Percentiles rank a stretch among this genome's conserved stretches.
phyloP scores from a whole-genome alignment of 768 basidiomycete genomes.

The Solioccasus polychromus region DNA sequence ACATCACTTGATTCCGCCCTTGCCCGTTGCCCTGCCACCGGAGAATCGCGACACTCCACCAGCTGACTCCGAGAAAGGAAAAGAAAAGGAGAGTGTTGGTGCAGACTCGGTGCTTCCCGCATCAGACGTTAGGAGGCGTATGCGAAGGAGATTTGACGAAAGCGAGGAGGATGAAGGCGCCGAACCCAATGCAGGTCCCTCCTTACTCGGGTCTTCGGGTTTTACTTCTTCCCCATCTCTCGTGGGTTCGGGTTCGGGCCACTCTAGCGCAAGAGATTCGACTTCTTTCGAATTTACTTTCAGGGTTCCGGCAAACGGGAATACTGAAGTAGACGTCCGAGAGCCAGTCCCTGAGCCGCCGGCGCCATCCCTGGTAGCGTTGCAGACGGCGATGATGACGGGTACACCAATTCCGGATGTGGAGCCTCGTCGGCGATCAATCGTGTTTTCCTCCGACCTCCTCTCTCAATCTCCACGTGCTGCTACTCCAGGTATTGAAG shows the following conservation, averaged over 20 bases:
- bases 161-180: slow-evolving; percentile 4
- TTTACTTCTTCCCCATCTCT: background rate
- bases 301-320: slow-evolving; percentile 1
- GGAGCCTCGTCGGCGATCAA: slow-evolving; percentile 23
- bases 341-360: slow-evolving; percentile 28
- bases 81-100: slow-evolving; percentile 15
- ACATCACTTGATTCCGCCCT: slow-evolving; percentile 6
- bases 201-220: background rate
- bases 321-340: slow-evolving; percentile 20
- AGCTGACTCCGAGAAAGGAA: slow-evolving; percentile 21
- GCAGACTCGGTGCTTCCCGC: slow-evolving; percentile 1
- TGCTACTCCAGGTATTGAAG: slow-evolving; percentile 10
- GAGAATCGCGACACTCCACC: slow-evolving; percentile 1
- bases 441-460: slow-evolving; percentile 20
- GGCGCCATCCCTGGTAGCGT: slow-evolving; percentile 20
- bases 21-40: background rate
- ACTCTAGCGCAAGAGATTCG: slow-evolving; percentile 12
- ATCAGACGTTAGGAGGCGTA: slow-evolving; percentile 16
- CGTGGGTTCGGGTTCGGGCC: background rate
- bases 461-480: slow-evolving; percentile 16
- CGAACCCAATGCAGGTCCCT: slow-evolving; percentile 8
- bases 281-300: slow-evolving; percentile 28
- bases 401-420: slow-evolving; percentile 23
- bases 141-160: slow-evolving; percentile 16
- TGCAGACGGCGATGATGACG: slow-evolving; percentile 25